Conservation (phyloP, 2,329 filamentous ascomycete species). For the Aureobasidium sp. region DNA sequence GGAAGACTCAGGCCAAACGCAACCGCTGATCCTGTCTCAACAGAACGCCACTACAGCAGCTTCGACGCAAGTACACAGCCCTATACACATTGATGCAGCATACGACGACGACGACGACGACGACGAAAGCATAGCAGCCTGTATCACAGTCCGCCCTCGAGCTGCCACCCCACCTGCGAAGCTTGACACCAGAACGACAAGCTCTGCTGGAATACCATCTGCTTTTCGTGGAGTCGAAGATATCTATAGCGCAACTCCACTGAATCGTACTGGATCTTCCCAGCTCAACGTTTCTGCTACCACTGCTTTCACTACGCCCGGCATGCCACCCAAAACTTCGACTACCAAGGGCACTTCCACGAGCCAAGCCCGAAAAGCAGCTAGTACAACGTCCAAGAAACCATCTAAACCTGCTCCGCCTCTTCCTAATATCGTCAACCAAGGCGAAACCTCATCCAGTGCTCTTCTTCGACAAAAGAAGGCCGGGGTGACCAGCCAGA, state of each 20-base stretch:
- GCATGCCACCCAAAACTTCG: neutral
- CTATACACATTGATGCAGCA: neutral
- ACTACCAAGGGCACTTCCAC: neutral
- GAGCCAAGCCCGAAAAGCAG: neutral
- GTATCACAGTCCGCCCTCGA: neutral
- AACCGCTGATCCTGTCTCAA: neutral
- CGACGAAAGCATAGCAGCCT: neutral
- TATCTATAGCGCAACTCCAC: neutral
- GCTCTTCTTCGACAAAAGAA: neutral
- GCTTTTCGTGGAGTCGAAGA: neutral
- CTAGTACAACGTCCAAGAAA: neutral
- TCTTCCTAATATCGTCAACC: neutral
- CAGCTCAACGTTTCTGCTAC: neutral
- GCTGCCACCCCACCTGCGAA: neutral
- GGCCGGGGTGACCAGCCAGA: neutral
- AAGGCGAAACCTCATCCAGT: neutral
- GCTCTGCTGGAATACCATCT: neutral
- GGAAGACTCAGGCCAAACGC: neutral
- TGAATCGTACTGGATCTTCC: neutral
- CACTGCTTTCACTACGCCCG: neutral
- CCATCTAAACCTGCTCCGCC: neutral
- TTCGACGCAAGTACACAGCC: neutral
- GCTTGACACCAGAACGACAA: neutral
- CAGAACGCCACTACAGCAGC: neutral
- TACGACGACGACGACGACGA: neutral